These are phyloP conservation scores for Ogataea nonfermentans DNA, from an alignment of 805 yeast genomes.

Conservation along the genomic window DNA sequence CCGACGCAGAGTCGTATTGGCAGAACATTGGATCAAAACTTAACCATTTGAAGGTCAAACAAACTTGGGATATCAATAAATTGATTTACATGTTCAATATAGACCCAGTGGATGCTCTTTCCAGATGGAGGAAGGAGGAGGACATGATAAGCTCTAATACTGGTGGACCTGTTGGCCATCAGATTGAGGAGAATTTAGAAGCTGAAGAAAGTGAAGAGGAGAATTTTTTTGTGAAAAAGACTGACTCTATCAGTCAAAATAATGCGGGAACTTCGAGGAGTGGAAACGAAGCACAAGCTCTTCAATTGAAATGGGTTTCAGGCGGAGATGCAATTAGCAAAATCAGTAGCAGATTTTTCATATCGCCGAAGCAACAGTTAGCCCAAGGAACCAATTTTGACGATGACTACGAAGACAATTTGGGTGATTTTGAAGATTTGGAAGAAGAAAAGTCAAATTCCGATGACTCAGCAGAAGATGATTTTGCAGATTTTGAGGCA, in stretches of 20 bases:
- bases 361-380: slow-evolving; percentile 47
- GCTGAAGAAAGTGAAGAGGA: slow-evolving; percentile 48
- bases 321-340: slow-evolving; percentile 37
- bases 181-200: slow-evolving; percentile 34
- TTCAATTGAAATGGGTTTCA: slow-evolving; percentile 44
- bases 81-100: slow-evolving; percentile 77
- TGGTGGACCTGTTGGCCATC: slow-evolving; percentile 40
- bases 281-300: slow-evolving; percentile 43
- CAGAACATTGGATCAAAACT: slow-evolving; percentile 58
- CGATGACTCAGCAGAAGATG: slow-evolving; percentile 39
- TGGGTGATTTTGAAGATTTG: slow-evolving; percentile 41
- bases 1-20: slow-evolving; percentile 37
- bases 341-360: slow-evolving; percentile 48
- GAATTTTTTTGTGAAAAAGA: slow-evolving; percentile 56
- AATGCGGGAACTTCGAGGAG: slow-evolving; percentile 37
- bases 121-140: slow-evolving; percentile 64
- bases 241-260: slow-evolving; percentile 11
- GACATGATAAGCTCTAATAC: slow-evolving; percentile 39
- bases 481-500: slow-evolving; percentile 54
- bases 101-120: slow-evolving; percentile 67
- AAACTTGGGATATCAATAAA: slow-evolving; percentile 77
- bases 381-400: slow-evolving; percentile 35
- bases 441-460: slow-evolving; percentile 34
- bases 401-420: slow-evolving; percentile 48
- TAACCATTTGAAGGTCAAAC: slow-evolving; percentile 48